Base-by-base conservation (phyloP, 352 stramenopile genomes). In the Phytophthora sojae region DNA sequence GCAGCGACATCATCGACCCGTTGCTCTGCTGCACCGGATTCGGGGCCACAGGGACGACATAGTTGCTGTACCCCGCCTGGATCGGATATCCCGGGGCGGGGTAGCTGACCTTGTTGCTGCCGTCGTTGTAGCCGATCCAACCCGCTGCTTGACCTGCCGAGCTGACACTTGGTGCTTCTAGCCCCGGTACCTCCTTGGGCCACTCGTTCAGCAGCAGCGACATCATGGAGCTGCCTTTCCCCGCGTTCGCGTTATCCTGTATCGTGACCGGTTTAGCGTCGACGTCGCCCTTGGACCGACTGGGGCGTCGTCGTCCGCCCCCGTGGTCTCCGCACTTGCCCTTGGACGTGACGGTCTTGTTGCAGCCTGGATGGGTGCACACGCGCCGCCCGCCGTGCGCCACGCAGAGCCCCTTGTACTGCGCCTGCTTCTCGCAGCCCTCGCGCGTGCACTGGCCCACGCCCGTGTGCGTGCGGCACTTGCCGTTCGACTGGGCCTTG, bases 321-420 rank as follows among this genome's bases (percentile, higher is more conserved):
- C 65, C 65, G n/a, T 73, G 65, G 14, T 73, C 65, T n/a, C 42
- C 58, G 12, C 65, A 73, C 30, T 63, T 55, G 9, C 65, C 65
- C 52, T 59, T 73, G 65, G 65, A 73, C 42, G 51, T 67, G 29
- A 73, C 65, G 21, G 61, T 73, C 65, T 73, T 73, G 52, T 26
- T 67, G 49, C 65, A 73, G 19, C n/a, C 53, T 50, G 52, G 30
- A 4, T 32, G 5, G 4, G 42, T 63, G 29, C 65, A 73, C 15
- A 73, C 51, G n/a, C 65, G 32, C 0, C 65, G 29, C 12, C 65
- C 65, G 9, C 65, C 65, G 14, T 73, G 65, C 2, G 58, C 65
- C 6, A 67, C 65, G 49, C 65, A 73, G 3, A 73, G 65, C 1
- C 65, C 65, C n/a, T 39, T 57, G 52, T 68, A 73, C 21, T 73